Percentiles rank a stretch among this genome's conserved stretches.
phyloP scores from a whole-genome alignment of 352 stramenopile species.

The Pythium phragmitis region DNA sequence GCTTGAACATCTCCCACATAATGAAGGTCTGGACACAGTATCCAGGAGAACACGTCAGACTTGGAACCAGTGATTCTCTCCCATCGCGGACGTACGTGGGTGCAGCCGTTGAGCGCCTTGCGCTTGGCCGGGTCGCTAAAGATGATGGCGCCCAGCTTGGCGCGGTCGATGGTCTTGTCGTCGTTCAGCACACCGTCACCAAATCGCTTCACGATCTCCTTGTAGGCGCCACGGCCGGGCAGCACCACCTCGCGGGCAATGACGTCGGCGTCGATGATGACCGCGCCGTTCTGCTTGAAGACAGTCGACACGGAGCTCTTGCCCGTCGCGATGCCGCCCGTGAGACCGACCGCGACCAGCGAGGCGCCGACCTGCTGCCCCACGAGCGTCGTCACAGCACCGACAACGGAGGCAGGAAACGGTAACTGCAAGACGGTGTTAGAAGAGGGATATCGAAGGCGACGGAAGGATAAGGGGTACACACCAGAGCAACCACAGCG shows the following conservation, averaged over 20 bases:
- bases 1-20: slow-evolving; percentile 86
- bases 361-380: slow-evolving; percentile 53
- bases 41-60: too few species aligned
- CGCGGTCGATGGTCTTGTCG: slow-evolving; percentile 77
- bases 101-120: slow-evolving; percentile 77
- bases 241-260: slow-evolving; percentile 79
- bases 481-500: slow-evolving; percentile 35
- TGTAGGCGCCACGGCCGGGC: slow-evolving; percentile 68
- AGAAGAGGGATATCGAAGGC: not conserved
- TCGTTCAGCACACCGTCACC: slow-evolving; percentile 70
- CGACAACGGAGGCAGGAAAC: slow-evolving; percentile 39
- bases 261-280: slow-evolving; percentile 83
- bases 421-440: not conserved
- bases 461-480: not conserved
- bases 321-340: slow-evolving; percentile 80
- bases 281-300: slow-evolving; percentile 53
- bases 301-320: slow-evolving; percentile 79
- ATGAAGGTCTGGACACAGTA: slow-evolving; percentile 63
- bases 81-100: slow-evolving; percentile 40
- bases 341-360: slow-evolving; percentile 75
- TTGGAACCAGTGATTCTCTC: too few species aligned
- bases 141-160: slow-evolving; percentile 83
- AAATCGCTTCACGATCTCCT: slow-evolving; percentile 74
- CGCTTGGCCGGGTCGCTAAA: slow-evolving; percentile 75
- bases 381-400: slow-evolving; percentile 33